Base-by-base conservation (phyloP, 1,284 basidiomycete species). In the Neotropicomus parvogracilis region DNA sequence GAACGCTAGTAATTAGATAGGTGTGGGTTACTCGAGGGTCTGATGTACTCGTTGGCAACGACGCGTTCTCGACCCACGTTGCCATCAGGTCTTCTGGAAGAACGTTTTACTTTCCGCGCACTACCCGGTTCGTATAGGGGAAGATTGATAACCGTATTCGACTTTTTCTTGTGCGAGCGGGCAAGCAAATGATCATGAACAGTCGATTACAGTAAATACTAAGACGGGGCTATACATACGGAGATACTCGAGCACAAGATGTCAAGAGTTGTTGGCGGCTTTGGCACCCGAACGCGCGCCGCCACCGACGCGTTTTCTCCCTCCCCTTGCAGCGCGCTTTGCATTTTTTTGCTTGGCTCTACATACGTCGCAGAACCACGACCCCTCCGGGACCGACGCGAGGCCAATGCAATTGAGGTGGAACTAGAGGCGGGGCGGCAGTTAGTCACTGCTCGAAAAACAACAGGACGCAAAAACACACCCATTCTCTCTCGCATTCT, bases 401-500 rank as follows among this genome's bases (percentile, higher is more conserved):
- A 95, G 76, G 1, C 84, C 83, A 38, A 93, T 79, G 64, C 92
- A 95, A 4, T 71, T 73, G 40, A 95, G 73, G 67, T 95, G 92
- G 76, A 92, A 95, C 91, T 94, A 63, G 35, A 40, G 10, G 31
- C 40, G 57, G 28, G 39, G 33, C 54, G 49, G 26, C 46, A 34
- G 55, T 52, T 32, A 50, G 36, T 14, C 46, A 16, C 36, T 12
- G 44, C 47, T 49, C 26, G 20, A 35, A 20, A 49, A 33, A 42
- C 19, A 21, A 51, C 9, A 45, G 54, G 36, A 44, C 11, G 16
- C 31, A 49, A 40, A 38, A 45, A 50, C 90, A 65, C 61, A 95
- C 93, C 95, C 95, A 98, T 85, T 98, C 95, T 48, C 79, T 76
- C 62, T 88, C 83, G 70, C 95, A 98, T 39, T 80, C 79, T n/a